Evolutionary conservation across 2,329 filamentous ascomycete species (phyloP).

Genomic region (Fusarium duplospermum): DNA sequence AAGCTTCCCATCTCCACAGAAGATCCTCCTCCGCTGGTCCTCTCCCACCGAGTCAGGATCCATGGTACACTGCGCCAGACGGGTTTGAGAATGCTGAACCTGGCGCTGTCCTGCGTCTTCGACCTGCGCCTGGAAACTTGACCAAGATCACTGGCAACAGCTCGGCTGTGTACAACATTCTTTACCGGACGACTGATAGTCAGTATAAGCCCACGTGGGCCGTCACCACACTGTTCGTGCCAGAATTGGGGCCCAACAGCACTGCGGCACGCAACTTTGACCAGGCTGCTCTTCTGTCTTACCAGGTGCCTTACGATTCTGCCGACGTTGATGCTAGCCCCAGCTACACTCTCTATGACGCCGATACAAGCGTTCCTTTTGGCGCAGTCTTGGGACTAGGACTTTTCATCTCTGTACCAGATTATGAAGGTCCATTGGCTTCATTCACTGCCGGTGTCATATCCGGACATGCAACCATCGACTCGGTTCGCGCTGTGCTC

Average conservation of each 20-base stretch:
- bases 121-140: constrained; percentile 38
- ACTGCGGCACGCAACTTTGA: constrained; percentile 18
- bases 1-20: constrained; percentile 10
- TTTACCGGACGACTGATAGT: constrained; percentile 42
- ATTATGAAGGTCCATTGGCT: constrained; percentile 58
- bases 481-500: constrained; percentile 58
- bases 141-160: constrained; percentile 32
- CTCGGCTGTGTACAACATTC: constrained; percentile 38
- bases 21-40: constrained; percentile 9
- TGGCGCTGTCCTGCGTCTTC: constrained; percentile 39
- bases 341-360: constrained; percentile 28
- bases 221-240: constrained; percentile 38
- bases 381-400: constrained; percentile 29
- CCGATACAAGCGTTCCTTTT: neutral
- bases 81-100: constrained; percentile 34
- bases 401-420: constrained; percentile 55
- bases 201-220: constrained; percentile 40
- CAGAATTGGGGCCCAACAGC: constrained; percentile 30
- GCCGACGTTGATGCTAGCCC: constrained; percentile 38
- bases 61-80: constrained; percentile 40
- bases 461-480: constrained; percentile 58
- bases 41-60: constrained; percentile 37
- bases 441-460: constrained; percentile 57
- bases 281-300: constrained; percentile 35
- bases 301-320: constrained; percentile 40